A percentile compares a stretch with the other conserved stretches of the same genome.
phyloP scores from a whole-genome alignment of 1,284 basidiomycete genomes.

The Fomitopsis schrenkii region DNA sequence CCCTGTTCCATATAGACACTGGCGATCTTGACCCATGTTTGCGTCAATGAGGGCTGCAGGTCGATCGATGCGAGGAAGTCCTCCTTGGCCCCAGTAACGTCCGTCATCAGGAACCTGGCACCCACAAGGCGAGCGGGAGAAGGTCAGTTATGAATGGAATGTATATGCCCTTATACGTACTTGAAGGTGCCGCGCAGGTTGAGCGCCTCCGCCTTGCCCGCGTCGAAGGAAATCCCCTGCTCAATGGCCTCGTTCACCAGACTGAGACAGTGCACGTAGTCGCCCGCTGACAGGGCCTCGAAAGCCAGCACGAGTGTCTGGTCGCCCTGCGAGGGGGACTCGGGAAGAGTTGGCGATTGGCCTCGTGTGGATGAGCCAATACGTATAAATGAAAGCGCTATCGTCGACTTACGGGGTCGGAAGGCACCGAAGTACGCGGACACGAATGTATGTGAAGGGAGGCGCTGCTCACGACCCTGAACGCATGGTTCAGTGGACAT shows the following conservation, averaged over 20 bases:
- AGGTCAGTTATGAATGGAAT: background rate
- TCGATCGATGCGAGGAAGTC: constrained; percentile 82
- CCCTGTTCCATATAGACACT: constrained; percentile 97
- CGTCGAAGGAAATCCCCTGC: constrained; percentile 80
- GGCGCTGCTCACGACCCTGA: constrained; percentile 74
- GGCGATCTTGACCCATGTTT: constrained; percentile 96
- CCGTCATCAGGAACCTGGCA: constrained; percentile 80
- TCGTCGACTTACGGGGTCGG: constrained; percentile 64
- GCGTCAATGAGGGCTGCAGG: constrained; percentile 76
- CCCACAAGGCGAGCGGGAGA: constrained; percentile 3
- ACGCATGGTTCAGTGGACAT: constrained; percentile 3
- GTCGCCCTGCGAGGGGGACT: constrained; percentile 76
- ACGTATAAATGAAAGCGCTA: background rate
- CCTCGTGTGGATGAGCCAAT: constrained; percentile 36
- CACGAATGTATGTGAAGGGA: constrained; percentile 93
- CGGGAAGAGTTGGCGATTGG: constrained; percentile 72
- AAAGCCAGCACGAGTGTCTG: constrained; percentile 79
- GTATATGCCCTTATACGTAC: constrained; percentile 33
- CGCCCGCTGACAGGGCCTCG: constrained; percentile 81
- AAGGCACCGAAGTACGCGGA: constrained; percentile 97
- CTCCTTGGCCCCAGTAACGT: constrained; percentile 80
- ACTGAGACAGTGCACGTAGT: constrained; percentile 72
- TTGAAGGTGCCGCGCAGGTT: constrained; percentile 97
- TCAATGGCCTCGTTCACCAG: constrained; percentile 85
- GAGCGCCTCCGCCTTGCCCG: constrained; percentile 81